Evolutionary conservation across 2,329 filamentous ascomycete genomes (phyloP), one percentile per base, ranked within the genome.

Genomic region (Stagonosporopsis vannaccii): DNA sequence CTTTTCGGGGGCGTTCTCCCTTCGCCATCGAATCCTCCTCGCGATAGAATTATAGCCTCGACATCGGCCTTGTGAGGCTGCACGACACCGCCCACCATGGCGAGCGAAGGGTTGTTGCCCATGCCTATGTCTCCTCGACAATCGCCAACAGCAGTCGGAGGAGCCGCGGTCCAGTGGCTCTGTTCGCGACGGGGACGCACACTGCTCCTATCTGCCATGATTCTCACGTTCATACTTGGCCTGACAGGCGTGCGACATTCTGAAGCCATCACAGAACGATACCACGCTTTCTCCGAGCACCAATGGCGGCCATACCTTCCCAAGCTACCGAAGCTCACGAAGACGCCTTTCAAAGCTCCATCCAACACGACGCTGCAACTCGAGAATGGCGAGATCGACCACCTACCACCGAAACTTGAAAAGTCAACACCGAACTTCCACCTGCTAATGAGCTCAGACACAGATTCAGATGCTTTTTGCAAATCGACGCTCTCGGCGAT

Each of bases 401-500:
- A 64, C 35, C 58, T 74, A 2, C 72, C 73, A 6, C 44, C 61
- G 9, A 63, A 63, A 9, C 65, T 76, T 22, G 68, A 68, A 40
- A 75, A 75, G 55, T 59, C 60, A 17, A 73, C 70, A 33, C 71
- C 72, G 0, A 74, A 73, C 42, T 84, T 87, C 59, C 85, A 87
- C 67, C 78, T 87, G 33, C 69, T 87, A 25, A 76, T 87, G 43
- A 80, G 82, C 6, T 78, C 81, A 6, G 75, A 77, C 33, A 74
- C 76, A n/a, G 77, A 78, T 37, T 81, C 79, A 32, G 62, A 78
- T 17, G 77, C 80, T n/a, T 78, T 87, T 36, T 87, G 85, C 76
- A 84, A 83, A 61, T 82, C 83, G 1, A 66, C 86, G 12, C 74
- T 85, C 12, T 85, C 84, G 1, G 80, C 83, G 1, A 84, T 85